Base-by-base conservation (phyloP, 345 rosid genomes). In the Litchi chinensis region DNA sequence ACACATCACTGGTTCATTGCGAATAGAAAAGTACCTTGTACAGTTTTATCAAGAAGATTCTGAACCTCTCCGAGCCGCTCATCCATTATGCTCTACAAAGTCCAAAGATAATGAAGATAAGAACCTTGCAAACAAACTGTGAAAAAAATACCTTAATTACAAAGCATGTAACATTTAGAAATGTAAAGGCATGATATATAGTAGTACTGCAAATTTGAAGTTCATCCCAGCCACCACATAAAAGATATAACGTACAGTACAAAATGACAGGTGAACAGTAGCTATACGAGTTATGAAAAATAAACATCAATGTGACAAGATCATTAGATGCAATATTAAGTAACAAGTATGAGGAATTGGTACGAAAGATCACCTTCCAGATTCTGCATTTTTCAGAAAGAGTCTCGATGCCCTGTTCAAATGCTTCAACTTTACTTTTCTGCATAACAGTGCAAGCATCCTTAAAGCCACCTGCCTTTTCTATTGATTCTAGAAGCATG, bases 381-480 rank as follows among this genome's bases (percentile, higher is more conserved):
- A 73, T 83, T 81, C 84, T 80, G 86, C 93, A 92, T 79, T 84
- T 90, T 70, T 84, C 85, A 83, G 92, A 90, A 78, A 94, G 89
- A 77, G 50, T 78, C 73, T 76, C 79, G 74, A 93, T 82, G 79
- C 90, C 91, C 69, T 88, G 83, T 82, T 93, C 99, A 86, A 96
- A 76, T 82, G 79, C 91, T 82, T 93, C 94, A 74, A 94, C 84
- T 70, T 88, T 81, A 82, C 78, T 79, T 84, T 84, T 89, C 82
- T 86, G 91, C 37, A 78, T 84, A 77, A 87, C 82, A 71, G 92
- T 90, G 83, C 98, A 93, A 70, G 90, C 89, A 83, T 96, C 99
- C 86, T 79, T 87, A 80, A 89, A 89, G 80, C 99, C 98, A 73
- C 97, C 99, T 39, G 85, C 79, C 86, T 77, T 89, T 87, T 91